A percentile compares a stretch with the other conserved stretches of the same genome.
These are phyloP conservation scores for Phytopythium litorale DNA, from an alignment of 352 stramenopile genomes.

Conservation along the genomic window DNA sequence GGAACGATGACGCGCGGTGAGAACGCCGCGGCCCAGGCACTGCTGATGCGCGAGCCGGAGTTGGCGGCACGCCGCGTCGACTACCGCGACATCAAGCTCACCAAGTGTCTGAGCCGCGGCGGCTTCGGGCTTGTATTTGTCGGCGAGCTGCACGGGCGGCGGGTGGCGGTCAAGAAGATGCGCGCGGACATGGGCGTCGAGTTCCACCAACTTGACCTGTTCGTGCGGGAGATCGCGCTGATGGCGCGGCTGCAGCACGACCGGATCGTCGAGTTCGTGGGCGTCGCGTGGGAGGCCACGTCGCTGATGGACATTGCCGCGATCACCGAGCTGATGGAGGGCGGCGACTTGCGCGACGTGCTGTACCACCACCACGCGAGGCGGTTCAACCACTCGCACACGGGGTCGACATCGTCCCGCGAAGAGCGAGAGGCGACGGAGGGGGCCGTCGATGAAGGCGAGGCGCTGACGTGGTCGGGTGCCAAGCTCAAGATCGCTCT, in stretches of 20 bases:
- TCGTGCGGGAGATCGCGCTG: conserved; percentile 38
- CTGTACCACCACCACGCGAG: conserved; percentile 19
- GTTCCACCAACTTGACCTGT: conserved; percentile 24
- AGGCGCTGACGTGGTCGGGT: conserved; percentile 23
- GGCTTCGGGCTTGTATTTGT: conserved; percentile 42
- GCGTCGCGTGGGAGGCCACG: conserved; percentile 30
- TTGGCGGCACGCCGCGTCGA: conserved; percentile 33
- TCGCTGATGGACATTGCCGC: conserved; percentile 30
- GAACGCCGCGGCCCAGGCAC: background rate
- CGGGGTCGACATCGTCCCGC: background rate
- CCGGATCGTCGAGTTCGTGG: conserved; percentile 43
- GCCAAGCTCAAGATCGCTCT: conserved; percentile 41
- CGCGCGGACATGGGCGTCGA: conserved; percentile 16
- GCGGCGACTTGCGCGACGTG: conserved; percentile 43
- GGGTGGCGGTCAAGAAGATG: conserved; percentile 46
- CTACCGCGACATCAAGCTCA: conserved; percentile 37
- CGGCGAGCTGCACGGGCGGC: conserved; percentile 22
- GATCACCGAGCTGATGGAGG: conserved; percentile 53
- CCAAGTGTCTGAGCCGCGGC: conserved; percentile 27
- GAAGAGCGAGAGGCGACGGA: background rate
- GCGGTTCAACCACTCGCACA: background rate
- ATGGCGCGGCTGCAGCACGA: conserved; percentile 33
- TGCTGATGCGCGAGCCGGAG: conserved; percentile 25
- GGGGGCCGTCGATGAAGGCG: background rate
- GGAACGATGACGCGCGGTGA: background rate